Evolutionary conservation across 306 rosid species (phyloP).

Genomic region (Spatholobus suberectus): DNA sequence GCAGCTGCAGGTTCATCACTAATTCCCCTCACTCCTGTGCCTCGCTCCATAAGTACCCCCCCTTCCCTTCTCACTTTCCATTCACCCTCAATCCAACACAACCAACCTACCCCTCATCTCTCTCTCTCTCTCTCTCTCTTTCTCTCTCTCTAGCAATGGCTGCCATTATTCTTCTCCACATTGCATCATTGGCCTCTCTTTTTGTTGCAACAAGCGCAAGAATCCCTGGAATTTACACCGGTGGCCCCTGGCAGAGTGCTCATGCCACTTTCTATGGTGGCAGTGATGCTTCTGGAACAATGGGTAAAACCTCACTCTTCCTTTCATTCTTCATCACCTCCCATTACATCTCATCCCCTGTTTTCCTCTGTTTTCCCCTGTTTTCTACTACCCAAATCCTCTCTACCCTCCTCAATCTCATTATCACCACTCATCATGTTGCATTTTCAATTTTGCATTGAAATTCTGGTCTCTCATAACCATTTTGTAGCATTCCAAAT

Average conservation of each 20-base stretch:
- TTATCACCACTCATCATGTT: neutral
- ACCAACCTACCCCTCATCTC: neutral
- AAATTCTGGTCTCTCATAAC: neutral
- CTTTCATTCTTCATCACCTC: neutral
- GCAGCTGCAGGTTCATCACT: slow-evolving; percentile 24
- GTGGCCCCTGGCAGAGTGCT: slow-evolving; percentile 79
- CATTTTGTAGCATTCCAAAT: neutral
- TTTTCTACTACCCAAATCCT: slow-evolving; percentile 12
- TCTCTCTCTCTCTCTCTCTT: slow-evolving; percentile 26
- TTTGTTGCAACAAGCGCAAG: slow-evolving; percentile 54
- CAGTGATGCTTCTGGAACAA: slow-evolving; percentile 96
- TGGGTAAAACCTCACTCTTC: slow-evolving; percentile 59
- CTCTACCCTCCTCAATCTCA: neutral
- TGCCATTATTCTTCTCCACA: slow-evolving; percentile 49
- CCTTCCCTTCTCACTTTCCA: slow-evolving; percentile 50
- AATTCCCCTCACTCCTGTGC: slow-evolving; percentile 35
- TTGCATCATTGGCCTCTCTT: slow-evolving; percentile 58
- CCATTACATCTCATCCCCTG: neutral
- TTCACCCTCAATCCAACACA: slow-evolving; percentile 42
- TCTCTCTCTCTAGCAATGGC: slow-evolving; percentile 57
- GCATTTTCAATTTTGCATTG: neutral
- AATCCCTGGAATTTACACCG: slow-evolving; percentile 81
- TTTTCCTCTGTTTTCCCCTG: slow-evolving; percentile 6
- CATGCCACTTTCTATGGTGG: slow-evolving; percentile 99
- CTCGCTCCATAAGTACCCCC: slow-evolving; percentile 80